These are phyloP conservation scores for Lolium perenne DNA, from an alignment of 176 grass and related monocot genomes.

Conservation along the genomic window DNA sequence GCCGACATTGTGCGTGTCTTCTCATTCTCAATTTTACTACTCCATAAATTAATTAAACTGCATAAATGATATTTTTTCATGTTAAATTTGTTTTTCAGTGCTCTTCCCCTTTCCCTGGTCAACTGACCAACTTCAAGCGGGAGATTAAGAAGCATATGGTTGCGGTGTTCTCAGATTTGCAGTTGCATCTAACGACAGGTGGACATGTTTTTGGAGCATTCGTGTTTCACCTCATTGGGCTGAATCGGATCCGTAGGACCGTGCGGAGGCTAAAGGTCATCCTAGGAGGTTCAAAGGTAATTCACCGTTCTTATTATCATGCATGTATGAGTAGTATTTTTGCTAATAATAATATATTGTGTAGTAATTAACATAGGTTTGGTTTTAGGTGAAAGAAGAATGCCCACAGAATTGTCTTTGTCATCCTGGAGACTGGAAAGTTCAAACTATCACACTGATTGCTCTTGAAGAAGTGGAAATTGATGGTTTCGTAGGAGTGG, in stretches of 20 bases:
- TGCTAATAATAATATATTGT: background rate
- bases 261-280: background rate
- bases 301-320: no score
- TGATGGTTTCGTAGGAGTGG: no score
- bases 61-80: no score
- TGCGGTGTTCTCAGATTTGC: background rate
- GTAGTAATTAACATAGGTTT: background rate
- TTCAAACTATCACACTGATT: background rate
- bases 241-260: background rate
- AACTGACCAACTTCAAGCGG: background rate
- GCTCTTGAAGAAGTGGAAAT: no score
- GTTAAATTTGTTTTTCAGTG: background rate
- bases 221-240: background rate
- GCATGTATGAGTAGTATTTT: no score
- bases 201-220: background rate
- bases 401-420: background rate
- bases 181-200: background rate
- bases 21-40: no score
- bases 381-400: background rate
- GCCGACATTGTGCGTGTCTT: no score
- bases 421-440: background rate
- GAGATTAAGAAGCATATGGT: conserved; percentile 1
- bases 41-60: no score
- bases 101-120: background rate
- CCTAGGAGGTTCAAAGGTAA: background rate